Evolutionary conservation across 257 asterid species (phyloP).

Genomic region (Sherardia arvensis): DNA sequence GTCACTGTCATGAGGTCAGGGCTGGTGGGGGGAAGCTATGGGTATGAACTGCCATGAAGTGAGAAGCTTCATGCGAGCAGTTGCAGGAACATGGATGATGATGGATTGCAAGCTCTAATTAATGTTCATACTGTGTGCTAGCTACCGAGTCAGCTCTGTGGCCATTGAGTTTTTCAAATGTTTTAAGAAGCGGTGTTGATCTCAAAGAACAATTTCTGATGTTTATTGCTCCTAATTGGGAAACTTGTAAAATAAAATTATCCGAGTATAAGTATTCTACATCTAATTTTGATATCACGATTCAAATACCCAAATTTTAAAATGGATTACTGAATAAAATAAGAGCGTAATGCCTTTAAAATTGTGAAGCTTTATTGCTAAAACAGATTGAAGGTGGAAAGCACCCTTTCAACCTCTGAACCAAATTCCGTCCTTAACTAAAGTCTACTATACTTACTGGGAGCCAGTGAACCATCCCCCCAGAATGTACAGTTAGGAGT

Average conservation of each 20-base stretch:
- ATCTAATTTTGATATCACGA: neutral
- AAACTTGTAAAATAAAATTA: too few relatives aligned
- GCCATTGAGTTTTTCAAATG: conserved; percentile 42
- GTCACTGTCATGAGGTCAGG: conserved; percentile 47
- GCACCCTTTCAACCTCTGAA: neutral
- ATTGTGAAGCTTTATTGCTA: too few relatives aligned
- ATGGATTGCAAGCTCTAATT: conserved; percentile 45
- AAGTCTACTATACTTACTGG: neutral
- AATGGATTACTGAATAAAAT: too few relatives aligned
- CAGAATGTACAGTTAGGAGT: too few relatives aligned
- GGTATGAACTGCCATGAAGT: conserved; percentile 37
- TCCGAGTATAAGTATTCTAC: neutral
- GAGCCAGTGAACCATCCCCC: neutral
- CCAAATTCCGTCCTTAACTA: neutral
- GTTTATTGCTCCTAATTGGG: conserved; percentile 36
- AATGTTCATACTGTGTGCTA: conserved; percentile 27
- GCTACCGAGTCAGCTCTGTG: neutral
- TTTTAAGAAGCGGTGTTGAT: conserved; percentile 40
- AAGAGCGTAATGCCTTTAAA: too few relatives aligned
- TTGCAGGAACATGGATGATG: conserved; percentile 47
- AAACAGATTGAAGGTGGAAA: too few relatives aligned
- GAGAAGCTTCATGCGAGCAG: conserved; percentile 59
- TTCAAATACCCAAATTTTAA: neutral
- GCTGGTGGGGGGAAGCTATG: conserved; percentile 45
- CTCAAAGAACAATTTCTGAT: conserved; percentile 42